Conservation (phyloP, 768 basidiomycete genomes). For the Russula emetica region DNA sequence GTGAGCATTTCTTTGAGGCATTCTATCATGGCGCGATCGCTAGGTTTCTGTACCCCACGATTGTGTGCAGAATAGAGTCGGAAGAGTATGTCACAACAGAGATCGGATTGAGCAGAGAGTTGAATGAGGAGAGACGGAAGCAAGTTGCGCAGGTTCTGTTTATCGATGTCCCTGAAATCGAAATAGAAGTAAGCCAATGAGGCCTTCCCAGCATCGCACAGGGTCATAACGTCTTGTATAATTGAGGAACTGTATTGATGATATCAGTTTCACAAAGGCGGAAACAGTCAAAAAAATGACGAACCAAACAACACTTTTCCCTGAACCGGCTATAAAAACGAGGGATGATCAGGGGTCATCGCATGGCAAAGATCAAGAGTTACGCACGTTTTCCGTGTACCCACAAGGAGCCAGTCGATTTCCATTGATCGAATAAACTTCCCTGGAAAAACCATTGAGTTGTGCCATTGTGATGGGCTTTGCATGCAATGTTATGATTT, state of each 20-base stretch:
- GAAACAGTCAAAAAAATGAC: neutral
- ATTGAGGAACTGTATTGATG: neutral
- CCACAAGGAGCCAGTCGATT: neutral
- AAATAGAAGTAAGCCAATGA: slow-evolving; percentile 7
- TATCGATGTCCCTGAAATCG: neutral
- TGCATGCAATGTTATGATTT: neutral
- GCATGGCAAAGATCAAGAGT: neutral
- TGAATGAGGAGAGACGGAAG: slow-evolving; percentile 6
- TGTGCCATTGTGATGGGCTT: neutral
- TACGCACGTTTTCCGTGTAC: slow-evolving; percentile 5
- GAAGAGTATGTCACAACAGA: neutral
- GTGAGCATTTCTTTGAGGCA: slow-evolving; percentile 11
- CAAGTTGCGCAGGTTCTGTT: neutral
- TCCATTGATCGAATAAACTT: neutral
- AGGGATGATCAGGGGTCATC: neutral
- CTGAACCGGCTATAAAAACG: neutral
- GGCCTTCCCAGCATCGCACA: neutral
- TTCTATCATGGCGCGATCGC: neutral
- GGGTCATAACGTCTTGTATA: neutral
- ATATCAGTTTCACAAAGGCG: neutral
- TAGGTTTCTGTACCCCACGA: neutral
- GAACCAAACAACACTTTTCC: slow-evolving; percentile 11
- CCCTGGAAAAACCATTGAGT: neutral
- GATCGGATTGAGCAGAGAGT: neutral
- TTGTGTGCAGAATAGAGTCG: neutral